A percentile compares a stretch with the other conserved stretches of the same genome.
phyloP scores from a whole-genome alignment of 2,329 filamentous ascomycete genomes.

The Trichoderma cornu-damae region DNA sequence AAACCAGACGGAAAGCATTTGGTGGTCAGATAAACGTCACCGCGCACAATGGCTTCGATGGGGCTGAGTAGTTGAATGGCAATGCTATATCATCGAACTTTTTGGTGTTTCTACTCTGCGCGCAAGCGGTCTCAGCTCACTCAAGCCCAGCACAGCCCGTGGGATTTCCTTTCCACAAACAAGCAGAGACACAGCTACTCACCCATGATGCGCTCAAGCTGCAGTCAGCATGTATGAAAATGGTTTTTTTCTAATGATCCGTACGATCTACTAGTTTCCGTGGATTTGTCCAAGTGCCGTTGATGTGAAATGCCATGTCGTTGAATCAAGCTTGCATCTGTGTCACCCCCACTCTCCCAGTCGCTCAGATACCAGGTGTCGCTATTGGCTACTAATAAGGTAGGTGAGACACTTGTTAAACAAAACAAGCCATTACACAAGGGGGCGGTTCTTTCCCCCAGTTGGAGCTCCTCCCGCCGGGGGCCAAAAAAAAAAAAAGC shows the following conservation, averaged over 20 bases:
- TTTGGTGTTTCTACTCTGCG: slow-evolving; percentile 4
- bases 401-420: too few relatives aligned
- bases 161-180: neutral
- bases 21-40: neutral
- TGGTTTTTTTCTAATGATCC: neutral
- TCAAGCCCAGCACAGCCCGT: neutral
- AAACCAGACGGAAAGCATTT: neutral
- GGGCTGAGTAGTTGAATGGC: neutral
- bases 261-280: neutral
- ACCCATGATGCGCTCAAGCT: neutral
- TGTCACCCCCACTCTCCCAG: slow-evolving; percentile 6
- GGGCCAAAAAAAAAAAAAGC: neutral
- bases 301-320: slow-evolving; percentile 2
- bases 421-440: neutral
- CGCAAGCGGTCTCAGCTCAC: neutral
- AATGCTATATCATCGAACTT: neutral
- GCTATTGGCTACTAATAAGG: too few relatives aligned
- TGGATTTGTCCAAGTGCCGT: neutral
- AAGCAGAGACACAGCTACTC: neutral
- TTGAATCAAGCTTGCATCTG: slow-evolving; percentile 16
- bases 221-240: neutral
- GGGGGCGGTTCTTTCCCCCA: slow-evolving; percentile 6
- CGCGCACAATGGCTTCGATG: neutral
- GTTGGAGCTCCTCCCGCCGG: slow-evolving; percentile 2
- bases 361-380: slow-evolving; percentile 3